A percentile compares a stretch with the other conserved stretches of the same genome.
Conservation (phyloP, 306 rosid genomes). For the Dryas alaskensis region DNA sequence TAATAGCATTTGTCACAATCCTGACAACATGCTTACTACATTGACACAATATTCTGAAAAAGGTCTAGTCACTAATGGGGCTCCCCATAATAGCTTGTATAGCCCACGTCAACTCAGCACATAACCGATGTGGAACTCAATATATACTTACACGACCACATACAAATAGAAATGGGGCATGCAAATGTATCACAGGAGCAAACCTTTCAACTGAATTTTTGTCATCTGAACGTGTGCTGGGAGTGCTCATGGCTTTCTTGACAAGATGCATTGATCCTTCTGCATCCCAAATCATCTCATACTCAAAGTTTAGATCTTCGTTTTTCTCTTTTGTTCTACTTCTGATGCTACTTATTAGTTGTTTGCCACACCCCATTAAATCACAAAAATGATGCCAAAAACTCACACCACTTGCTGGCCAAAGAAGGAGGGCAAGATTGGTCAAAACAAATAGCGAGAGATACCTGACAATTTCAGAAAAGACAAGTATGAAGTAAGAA, state of each 20-base stretch:
- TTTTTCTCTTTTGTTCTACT: slow-evolving; percentile 59
- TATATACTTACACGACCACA: not conserved
- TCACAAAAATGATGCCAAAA: slow-evolving; percentile 44
- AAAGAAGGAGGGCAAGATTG: slow-evolving; percentile 58
- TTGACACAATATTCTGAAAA: not conserved
- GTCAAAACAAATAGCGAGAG: slow-evolving; percentile 50
- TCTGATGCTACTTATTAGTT: slow-evolving; percentile 39
- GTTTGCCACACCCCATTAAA: slow-evolving; percentile 33
- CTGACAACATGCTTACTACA: not conserved
- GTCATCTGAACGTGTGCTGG: slow-evolving; percentile 39
- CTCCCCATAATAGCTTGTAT: not conserved
- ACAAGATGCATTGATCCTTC: slow-evolving; percentile 83
- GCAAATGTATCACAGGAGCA: slow-evolving; percentile 11
- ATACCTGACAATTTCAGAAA: slow-evolving; percentile 52
- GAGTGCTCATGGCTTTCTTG: slow-evolving; percentile 52
- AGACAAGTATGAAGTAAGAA: slow-evolving; percentile 5
- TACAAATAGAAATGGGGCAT: not conserved
- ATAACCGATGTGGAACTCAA: not conserved
- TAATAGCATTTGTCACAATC: not conserved
- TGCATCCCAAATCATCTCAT: slow-evolving; percentile 85
- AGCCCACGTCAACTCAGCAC: not conserved
- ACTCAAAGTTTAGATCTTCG: slow-evolving; percentile 67
- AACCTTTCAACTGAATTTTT: slow-evolving; percentile 61
- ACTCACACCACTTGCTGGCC: slow-evolving; percentile 63
- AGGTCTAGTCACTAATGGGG: not conserved